Conservation (phyloP, 2,329 filamentous ascomycete species). For the Zarea fungicola region DNA sequence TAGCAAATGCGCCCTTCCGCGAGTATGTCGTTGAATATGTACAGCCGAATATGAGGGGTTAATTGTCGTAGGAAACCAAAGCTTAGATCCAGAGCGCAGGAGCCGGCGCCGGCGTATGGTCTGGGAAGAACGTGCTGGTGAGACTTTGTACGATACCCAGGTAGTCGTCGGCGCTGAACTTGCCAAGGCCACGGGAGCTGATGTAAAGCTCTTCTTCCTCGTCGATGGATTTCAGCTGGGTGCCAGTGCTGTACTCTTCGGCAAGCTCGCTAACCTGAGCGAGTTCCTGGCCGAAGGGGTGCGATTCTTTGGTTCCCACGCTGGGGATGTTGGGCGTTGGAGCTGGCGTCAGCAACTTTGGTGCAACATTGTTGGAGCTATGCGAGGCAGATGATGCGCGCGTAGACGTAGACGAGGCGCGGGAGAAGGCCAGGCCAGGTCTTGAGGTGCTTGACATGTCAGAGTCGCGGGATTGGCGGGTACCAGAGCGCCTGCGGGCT, state of each 20-base stretch:
- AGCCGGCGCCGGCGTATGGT: conserved; percentile 28
- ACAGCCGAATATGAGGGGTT: conserved; percentile 23
- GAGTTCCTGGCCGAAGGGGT: conserved; percentile 86
- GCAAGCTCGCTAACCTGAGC: conserved; percentile 89
- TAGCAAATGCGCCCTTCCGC: background rate
- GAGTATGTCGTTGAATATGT: conserved; percentile 23
- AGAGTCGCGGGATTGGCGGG: conserved; percentile 52
- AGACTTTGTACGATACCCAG: conserved; percentile 71
- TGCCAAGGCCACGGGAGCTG: conserved; percentile 61
- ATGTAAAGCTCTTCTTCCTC: conserved; percentile 68
- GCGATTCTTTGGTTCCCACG: conserved; percentile 41
- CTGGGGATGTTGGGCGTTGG: conserved; percentile 9
- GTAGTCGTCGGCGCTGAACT: conserved; percentile 78
- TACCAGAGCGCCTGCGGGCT: conserved; percentile 59
- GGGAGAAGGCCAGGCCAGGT: conserved; percentile 50
- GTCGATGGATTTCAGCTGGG: conserved; percentile 56
- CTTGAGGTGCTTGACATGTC: conserved; percentile 51
- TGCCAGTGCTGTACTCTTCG: conserved; percentile 72
- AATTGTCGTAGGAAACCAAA: background rate
- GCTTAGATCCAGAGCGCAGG: conserved; percentile 48
- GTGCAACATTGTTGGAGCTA: conserved; percentile 28
- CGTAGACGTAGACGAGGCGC: conserved; percentile 52
- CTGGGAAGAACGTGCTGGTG: conserved; percentile 54
- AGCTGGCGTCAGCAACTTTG: conserved; percentile 22
- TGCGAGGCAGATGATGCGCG: conserved; percentile 44